Evolutionary conservation across 2,329 filamentous ascomycete genomes (phyloP).

Genomic region (Ophiostoma populinum): DNA sequence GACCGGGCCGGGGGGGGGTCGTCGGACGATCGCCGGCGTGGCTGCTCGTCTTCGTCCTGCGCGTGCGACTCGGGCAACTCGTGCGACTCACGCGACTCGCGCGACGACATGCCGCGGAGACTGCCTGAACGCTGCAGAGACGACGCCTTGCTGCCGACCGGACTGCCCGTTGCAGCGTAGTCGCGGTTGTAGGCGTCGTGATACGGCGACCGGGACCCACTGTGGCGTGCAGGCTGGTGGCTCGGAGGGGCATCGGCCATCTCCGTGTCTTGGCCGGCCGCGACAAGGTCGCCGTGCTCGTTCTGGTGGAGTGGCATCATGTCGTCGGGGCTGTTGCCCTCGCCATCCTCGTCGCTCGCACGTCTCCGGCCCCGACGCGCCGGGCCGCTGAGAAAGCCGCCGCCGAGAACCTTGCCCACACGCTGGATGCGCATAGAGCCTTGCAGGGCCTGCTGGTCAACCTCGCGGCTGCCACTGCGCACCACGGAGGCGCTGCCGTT

Average conservation of each 20-base stretch:
- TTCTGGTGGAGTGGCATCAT: constrained; percentile 17
- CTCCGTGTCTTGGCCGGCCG: constrained; percentile 25
- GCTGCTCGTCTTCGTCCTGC: neutral
- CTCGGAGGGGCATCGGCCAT: neutral
- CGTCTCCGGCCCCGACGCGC: constrained; percentile 56
- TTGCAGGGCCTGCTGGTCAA: constrained; percentile 41
- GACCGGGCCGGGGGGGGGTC: constrained; percentile 15
- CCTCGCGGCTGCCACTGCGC: constrained; percentile 7
- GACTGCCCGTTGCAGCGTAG: constrained; percentile 39
- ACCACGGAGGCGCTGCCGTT: constrained; percentile 15
- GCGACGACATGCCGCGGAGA: constrained; percentile 20
- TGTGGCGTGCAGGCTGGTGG: constrained; percentile 20
- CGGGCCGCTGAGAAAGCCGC: constrained; percentile 64
- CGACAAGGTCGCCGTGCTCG: constrained; percentile 23
- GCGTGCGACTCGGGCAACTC: neutral
- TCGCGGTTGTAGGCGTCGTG: constrained; percentile 27
- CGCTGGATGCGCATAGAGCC: constrained; percentile 65
- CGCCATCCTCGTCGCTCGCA: constrained; percentile 46
- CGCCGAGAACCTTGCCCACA: constrained; percentile 51
- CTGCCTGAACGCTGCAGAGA: constrained; percentile 11
- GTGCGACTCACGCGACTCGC: neutral
- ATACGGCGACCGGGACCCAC: constrained; percentile 24
- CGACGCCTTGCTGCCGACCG: constrained; percentile 31
- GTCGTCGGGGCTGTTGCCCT: constrained; percentile 18
- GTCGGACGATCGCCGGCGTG: constrained; percentile 1